Evolutionary conservation across 164 flowering plant species (phyloP).

Genomic region (Dillenia turbinata): DNA sequence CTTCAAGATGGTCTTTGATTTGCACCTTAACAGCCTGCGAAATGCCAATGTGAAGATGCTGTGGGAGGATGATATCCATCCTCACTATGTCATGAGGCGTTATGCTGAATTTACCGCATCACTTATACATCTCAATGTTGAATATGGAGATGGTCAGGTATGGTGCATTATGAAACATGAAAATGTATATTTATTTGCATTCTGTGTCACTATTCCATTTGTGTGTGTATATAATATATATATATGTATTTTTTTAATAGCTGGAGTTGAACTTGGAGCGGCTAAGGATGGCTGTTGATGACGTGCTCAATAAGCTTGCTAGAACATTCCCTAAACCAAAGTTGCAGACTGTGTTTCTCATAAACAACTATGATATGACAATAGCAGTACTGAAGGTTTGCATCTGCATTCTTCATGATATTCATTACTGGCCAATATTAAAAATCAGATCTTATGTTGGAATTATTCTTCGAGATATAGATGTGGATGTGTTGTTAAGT

Average conservation of each 20-base stretch:
- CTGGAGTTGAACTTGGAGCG: constrained; percentile 91
- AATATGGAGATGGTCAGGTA: constrained; percentile 98
- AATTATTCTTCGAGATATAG: no score
- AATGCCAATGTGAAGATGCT: constrained; percentile 80
- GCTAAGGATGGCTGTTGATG: constrained; percentile 92
- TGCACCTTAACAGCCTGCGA: constrained; percentile 89
- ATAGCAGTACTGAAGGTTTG: constrained; percentile 85
- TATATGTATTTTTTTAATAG: constrained; percentile 35
- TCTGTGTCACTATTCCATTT: no score
- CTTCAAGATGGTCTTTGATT: constrained; percentile 96
- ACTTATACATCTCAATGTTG: constrained; percentile 84
- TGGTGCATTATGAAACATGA: constrained; percentile 6
- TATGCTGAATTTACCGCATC: constrained; percentile 99
- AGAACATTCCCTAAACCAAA: constrained; percentile 64
- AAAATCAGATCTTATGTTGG: no score
- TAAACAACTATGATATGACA: constrained; percentile 96
- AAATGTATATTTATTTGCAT: no score
- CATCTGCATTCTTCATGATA: not conserved
- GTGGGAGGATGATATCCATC: constrained; percentile 99
- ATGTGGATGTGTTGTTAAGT: no score
- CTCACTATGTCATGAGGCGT: constrained; percentile 97
- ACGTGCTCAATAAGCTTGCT: constrained; percentile 82
- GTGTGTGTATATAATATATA: no score
- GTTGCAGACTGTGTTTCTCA: constrained; percentile 83
- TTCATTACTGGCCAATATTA: not conserved